Evolutionary conservation across 139 green algal genomes (phyloP).

Genomic region (Pleodorina starrii): DNA sequence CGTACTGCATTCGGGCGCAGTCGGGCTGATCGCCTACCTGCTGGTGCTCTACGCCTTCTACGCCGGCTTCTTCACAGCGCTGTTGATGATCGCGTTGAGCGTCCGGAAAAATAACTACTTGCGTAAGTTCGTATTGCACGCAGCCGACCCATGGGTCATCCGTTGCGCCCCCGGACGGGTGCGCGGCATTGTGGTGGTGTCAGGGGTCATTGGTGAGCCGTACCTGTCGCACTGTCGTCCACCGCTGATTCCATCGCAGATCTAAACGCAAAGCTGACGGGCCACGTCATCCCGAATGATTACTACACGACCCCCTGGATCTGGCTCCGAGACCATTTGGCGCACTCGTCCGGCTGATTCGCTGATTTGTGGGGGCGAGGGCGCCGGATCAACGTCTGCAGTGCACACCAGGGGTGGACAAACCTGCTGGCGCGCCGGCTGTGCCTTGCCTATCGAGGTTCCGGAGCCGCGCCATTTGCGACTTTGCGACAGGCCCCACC

Average conservation of each 20-base stretch:
- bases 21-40: not conserved
- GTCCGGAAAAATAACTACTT: conserved; percentile 43
- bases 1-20: too few relatives aligned
- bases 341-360: too few relatives aligned
- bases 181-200: not conserved
- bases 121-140: conserved; percentile 8
- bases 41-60: conserved; percentile 14
- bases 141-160: not conserved
- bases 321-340: not conserved
- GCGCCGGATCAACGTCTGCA: too few relatives aligned
- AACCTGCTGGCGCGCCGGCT: too few relatives aligned
- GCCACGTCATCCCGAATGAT: not conserved
- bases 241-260: not conserved
- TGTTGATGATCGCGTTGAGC: conserved; percentile 23
- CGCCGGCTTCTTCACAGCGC: conserved; percentile 28
- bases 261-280: not conserved
- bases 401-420: too few relatives aligned
- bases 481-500: too few relatives aligned
- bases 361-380: too few relatives aligned
- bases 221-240: not conserved
- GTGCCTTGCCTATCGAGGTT: too few relatives aligned
- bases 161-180: not conserved
- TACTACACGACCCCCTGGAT: conserved; percentile 34
- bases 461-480: too few relatives aligned
- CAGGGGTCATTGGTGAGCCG: not conserved